Base-by-base conservation (phyloP, 305 asterid genomes). In the Plantago coronopus region DNA sequence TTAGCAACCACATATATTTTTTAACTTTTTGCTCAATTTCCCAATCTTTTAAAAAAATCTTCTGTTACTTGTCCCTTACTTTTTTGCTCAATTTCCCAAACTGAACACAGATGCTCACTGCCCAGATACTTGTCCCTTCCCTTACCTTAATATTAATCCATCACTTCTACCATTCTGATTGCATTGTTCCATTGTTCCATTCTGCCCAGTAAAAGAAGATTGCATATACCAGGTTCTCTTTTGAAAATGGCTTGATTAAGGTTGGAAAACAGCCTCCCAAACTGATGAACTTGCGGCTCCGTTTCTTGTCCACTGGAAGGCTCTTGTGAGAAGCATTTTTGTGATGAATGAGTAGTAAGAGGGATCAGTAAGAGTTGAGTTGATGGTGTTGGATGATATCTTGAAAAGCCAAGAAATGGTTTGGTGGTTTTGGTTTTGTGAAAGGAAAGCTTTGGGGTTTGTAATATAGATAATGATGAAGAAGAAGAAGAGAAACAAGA, bases 261-360 rank as follows among this genome's bases (percentile, higher is more conserved):
- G 73, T 88, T 91, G 54, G 97, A 91, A 70, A 88, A 91, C 29
- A 87, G 87, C 69, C 96, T 79, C 80, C 81, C 94, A 57, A 80
- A 83, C 17, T 72, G 78, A 72, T 56, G 68, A 21, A 63, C 79
- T 69, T 78, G 74, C 73, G 55, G 67, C 70, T 74, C 70, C 16
- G 66, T 64, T 40, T 65, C 76, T 69, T 86, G 68, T 55, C 63
- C 74, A 57, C 55, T 48, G 11, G 77, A 51, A 62, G 54, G 71
- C 53, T 45, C 73, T 77, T 73, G 76, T 1, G 95, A 81, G 65
- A 63, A 77, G 66, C 91, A 84, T 67, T 67, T 84, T 43, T 78
- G 57, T 4, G 77, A 63, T 53, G 21, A 48, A 45, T 68, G 53
- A 60, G 64, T 43, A 57, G 50, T 46, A 38, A 57, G 53, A 57